Conservation (phyloP, 2,329 filamentous ascomycete genomes). For the Alternaria rosae region DNA sequence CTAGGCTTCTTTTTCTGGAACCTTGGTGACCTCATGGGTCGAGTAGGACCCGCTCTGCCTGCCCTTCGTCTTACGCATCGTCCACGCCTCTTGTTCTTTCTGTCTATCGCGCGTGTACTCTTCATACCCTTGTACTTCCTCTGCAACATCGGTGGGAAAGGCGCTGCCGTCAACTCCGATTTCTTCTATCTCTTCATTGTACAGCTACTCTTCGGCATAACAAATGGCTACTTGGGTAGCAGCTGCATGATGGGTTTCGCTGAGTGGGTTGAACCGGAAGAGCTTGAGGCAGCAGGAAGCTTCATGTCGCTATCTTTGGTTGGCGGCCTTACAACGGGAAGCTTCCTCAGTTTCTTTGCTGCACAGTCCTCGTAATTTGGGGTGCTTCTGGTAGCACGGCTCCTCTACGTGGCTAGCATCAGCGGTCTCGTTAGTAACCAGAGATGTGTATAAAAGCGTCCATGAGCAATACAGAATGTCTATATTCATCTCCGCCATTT, state of each 20-base stretch:
- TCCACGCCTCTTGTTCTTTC: slow-evolving; percentile 71
- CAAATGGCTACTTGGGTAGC: slow-evolving; percentile 86
- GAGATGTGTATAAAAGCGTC: neutral
- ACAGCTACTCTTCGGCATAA: slow-evolving; percentile 82
- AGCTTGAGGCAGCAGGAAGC: slow-evolving; percentile 86
- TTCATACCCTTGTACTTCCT: slow-evolving; percentile 88
- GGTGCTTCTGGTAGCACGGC: neutral
- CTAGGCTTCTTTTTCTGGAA: slow-evolving; percentile 95
- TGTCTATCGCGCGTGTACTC: slow-evolving; percentile 69
- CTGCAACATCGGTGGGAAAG: slow-evolving; percentile 83
- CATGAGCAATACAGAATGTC: neutral
- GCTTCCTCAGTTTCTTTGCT: slow-evolving; percentile 83
- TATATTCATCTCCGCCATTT: neutral
- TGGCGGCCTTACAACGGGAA: slow-evolving; percentile 81
- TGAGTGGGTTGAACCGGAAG: slow-evolving; percentile 80
- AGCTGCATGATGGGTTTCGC: slow-evolving; percentile 91
- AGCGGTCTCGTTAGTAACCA: neutral
- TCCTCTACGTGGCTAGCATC: neutral
- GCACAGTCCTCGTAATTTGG: slow-evolving; percentile 44
- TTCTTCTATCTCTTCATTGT: slow-evolving; percentile 86
- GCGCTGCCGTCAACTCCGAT: slow-evolving; percentile 75
- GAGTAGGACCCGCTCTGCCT: slow-evolving; percentile 70
- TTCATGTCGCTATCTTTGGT: slow-evolving; percentile 96
- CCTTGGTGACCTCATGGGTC: slow-evolving; percentile 80
- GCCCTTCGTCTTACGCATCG: slow-evolving; percentile 64